Conservation (phyloP, 257 asterid species). For the Jacaranda mimosifolia region DNA sequence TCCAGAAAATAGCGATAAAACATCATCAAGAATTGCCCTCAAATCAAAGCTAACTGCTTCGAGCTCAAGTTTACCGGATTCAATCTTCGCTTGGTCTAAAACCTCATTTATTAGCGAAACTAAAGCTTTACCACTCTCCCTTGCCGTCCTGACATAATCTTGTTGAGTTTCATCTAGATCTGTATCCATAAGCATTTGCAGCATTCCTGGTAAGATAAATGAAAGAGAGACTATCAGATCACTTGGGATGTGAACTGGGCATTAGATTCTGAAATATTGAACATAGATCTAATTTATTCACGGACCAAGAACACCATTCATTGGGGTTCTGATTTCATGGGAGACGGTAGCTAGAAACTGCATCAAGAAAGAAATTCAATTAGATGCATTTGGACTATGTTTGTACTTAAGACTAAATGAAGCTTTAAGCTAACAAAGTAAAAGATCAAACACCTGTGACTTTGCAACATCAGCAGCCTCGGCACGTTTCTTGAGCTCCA, state of each 20-base stretch:
- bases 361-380: slow-evolving; percentile 41
- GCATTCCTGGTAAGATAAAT: slow-evolving; percentile 70
- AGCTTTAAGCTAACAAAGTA: background rate
- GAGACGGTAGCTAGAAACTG: slow-evolving; percentile 99
- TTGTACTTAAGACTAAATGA: background rate
- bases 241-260: background rate
- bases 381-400: slow-evolving; percentile 29
- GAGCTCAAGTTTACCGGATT: slow-evolving; percentile 97
- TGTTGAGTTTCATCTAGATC: slow-evolving; percentile 91
- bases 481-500: slow-evolving; percentile 83
- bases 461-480: slow-evolving; percentile 95
- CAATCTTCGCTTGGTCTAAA: slow-evolving; percentile 97
- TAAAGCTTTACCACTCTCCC: slow-evolving; percentile 97
- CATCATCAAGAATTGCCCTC: slow-evolving; percentile 54
- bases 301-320: slow-evolving; percentile 99
- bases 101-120: slow-evolving; percentile 98
- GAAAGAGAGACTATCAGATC: slow-evolving; percentile 20
- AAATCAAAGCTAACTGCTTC: slow-evolving; percentile 62
- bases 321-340: slow-evolving; percentile 99
- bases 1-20: slow-evolving; percentile 76
- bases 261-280: slow-evolving; percentile 19
- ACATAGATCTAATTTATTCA: slow-evolving; percentile 18
- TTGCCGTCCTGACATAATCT: slow-evolving; percentile 94
- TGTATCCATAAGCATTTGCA: slow-evolving; percentile 98
- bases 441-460: slow-evolving; percentile 66